A percentile compares a stretch with the other conserved stretches of the same genome.
Conservation (phyloP, 176 grass and related monocot species). For the Hordeum vulgare region DNA sequence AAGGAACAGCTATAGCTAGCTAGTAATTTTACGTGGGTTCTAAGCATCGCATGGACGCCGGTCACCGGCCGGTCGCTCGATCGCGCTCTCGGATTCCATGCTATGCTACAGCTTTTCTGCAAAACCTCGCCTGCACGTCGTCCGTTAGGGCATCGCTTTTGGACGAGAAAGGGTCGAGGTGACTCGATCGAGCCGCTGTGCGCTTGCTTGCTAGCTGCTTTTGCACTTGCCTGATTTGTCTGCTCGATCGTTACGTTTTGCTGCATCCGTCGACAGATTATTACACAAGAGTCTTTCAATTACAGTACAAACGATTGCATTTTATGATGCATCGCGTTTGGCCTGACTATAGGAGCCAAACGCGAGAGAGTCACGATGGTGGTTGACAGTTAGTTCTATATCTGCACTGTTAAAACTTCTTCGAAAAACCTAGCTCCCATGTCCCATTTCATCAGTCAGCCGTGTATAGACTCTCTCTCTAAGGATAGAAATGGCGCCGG, state of each 20-base stretch:
- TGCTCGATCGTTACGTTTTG: background rate
- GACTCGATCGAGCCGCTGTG: slow-evolving; percentile 4
- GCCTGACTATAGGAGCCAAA: background rate
- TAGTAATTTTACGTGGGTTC: slow-evolving; percentile 30
- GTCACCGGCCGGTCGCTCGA: background rate
- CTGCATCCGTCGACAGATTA: background rate
- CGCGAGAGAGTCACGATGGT: no score
- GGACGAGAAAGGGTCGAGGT: slow-evolving; percentile 5
- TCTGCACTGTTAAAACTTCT: no score
- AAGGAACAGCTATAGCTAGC: background rate
- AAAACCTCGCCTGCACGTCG: slow-evolving; percentile 17
- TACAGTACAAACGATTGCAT: no score
- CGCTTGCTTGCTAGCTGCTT: background rate
- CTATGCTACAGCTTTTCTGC: slow-evolving; percentile 5
- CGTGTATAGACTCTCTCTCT: no score
- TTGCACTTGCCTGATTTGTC: background rate
- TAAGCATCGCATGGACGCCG: slow-evolving; percentile 26
- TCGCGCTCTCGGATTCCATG: slow-evolving; percentile 17
- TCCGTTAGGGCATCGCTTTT: slow-evolving; percentile 42
- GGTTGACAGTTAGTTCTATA: no score
- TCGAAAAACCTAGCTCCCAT: no score
- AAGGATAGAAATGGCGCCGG: background rate
- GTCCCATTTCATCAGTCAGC: no score
- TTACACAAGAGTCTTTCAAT: no score
- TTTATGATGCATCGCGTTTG: no score